Percentiles rank a stretch among this genome's conserved stretches.
Evolutionary conservation across 1,139 yeast genomes (phyloP).

Genomic region (Taphrina sp.): DNA sequence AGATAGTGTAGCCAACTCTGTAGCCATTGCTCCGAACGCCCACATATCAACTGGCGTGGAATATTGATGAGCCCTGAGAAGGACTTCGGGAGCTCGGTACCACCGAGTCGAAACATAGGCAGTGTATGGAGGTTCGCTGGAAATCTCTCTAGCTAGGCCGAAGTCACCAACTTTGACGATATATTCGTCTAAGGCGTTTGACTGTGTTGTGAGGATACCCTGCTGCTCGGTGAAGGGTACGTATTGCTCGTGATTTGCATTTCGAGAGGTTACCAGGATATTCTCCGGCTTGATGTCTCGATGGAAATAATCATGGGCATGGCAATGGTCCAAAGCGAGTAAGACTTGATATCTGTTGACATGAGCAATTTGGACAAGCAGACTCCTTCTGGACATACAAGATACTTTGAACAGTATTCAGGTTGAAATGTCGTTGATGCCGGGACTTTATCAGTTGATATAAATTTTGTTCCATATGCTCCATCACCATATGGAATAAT

Average conservation of each 20-base stretch:
- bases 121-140: slow-evolving; percentile 55
- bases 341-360: slow-evolving; percentile 61
- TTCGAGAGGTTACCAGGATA: slow-evolving; percentile 54
- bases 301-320: slow-evolving; percentile 69
- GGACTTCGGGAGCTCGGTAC: slow-evolving; percentile 93
- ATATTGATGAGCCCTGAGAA: slow-evolving; percentile 64
- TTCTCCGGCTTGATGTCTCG: slow-evolving; percentile 94
- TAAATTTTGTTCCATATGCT: slow-evolving; percentile 76
- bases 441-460: slow-evolving; percentile 61
- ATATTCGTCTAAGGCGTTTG: slow-evolving; percentile 18
- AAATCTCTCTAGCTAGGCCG: slow-evolving; percentile 73
- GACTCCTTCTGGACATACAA: slow-evolving; percentile 41
- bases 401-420: slow-evolving; percentile 62
- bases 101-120: slow-evolving; percentile 91
- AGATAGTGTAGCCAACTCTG: slow-evolving; percentile 68
- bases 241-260: no score
- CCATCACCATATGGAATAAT: slow-evolving; percentile 81
- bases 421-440: slow-evolving; percentile 53
- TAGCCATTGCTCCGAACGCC: slow-evolving; percentile 89
- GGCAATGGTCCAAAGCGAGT: slow-evolving; percentile 79
- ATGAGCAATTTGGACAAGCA: background rate
- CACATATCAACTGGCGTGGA: slow-evolving; percentile 83
- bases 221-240: slow-evolving; percentile 33
- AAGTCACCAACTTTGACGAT: slow-evolving; percentile 85
- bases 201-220: slow-evolving; percentile 50